A percentile compares a stretch with the other conserved stretches of the same genome.
Evolutionary conservation across 768 basidiomycete genomes (phyloP).

Genomic region (Boletus fagicola): DNA sequence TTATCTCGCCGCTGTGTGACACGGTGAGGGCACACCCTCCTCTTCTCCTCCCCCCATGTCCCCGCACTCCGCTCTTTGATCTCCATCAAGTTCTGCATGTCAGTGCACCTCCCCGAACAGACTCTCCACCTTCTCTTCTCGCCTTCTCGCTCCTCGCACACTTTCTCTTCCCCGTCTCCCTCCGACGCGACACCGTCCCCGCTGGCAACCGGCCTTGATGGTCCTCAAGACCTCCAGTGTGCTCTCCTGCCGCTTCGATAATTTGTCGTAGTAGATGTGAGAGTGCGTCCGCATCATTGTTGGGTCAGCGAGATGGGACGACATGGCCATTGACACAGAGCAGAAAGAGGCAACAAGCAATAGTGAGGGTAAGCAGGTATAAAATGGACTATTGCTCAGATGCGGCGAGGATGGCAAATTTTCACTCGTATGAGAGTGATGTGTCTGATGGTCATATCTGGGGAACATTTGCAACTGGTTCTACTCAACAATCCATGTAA

Average conservation of each 20-base stretch:
- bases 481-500: too few relatives aligned
- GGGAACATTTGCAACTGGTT: too few relatives aligned
- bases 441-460: too few relatives aligned
- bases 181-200: background rate
- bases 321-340: too few relatives aligned
- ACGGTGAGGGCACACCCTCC: slow-evolving; percentile 15
- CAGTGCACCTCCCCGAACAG: slow-evolving; percentile 2
- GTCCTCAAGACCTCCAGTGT: slow-evolving; percentile 34
- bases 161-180: background rate
- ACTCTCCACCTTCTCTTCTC: background rate
- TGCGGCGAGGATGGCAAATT: too few relatives aligned
- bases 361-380: too few relatives aligned
- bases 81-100: background rate
- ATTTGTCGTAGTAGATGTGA: too few relatives aligned
- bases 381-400: too few relatives aligned
- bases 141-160: background rate
- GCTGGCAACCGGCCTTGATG: slow-evolving; percentile 25
- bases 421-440: too few relatives aligned
- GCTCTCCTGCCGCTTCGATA: slow-evolving; percentile 23
- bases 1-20: slow-evolving; percentile 17
- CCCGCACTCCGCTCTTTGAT: background rate
- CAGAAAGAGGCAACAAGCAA: too few relatives aligned
- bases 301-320: too few relatives aligned
- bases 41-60: slow-evolving; percentile 6
- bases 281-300: too few relatives aligned